Conservation (phyloP, 176 grass and related monocot genomes). For the Pontederia paniculata region DNA sequence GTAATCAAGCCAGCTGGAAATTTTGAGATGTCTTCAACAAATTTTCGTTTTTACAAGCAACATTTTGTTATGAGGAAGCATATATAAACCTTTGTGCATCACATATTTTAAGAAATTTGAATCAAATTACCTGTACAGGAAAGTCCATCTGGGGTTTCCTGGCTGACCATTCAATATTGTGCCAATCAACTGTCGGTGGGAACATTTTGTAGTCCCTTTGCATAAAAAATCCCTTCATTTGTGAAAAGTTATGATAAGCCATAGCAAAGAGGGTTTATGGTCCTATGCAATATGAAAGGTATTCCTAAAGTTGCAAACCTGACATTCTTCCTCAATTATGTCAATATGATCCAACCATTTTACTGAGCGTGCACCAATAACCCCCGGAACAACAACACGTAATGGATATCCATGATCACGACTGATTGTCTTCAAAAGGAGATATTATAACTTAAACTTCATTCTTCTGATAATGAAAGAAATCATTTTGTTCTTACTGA, state of each 20-base stretch:
- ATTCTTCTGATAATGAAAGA: no score
- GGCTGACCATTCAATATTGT: constrained; percentile 79
- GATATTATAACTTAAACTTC: neutral
- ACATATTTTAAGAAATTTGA: no score
- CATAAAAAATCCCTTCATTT: constrained; percentile 50
- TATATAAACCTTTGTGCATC: no score
- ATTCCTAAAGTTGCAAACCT: constrained; percentile 32
- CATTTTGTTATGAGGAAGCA: no score
- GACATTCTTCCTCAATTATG: constrained; percentile 68
- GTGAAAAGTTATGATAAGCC: constrained; percentile 2
- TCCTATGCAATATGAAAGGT: neutral
- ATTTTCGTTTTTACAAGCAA: no score
- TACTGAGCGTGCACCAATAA: constrained; percentile 82
- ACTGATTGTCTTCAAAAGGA: constrained; percentile 44
- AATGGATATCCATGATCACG: constrained; percentile 86
- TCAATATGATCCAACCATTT: constrained; percentile 81
- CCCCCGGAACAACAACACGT: constrained; percentile 58
- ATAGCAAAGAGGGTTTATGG: neutral
- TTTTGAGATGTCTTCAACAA: no score
- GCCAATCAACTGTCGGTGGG: constrained; percentile 76
- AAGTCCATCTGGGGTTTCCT: constrained; percentile 88
- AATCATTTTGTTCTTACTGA: neutral
- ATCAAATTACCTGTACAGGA: constrained; percentile 89
- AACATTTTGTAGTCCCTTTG: constrained; percentile 99
- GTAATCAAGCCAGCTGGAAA: no score